A percentile compares a stretch with the other conserved stretches of the same genome.
phyloP scores from a whole-genome alignment of 2,329 filamentous ascomycete species.

The Fusarium sp. region DNA sequence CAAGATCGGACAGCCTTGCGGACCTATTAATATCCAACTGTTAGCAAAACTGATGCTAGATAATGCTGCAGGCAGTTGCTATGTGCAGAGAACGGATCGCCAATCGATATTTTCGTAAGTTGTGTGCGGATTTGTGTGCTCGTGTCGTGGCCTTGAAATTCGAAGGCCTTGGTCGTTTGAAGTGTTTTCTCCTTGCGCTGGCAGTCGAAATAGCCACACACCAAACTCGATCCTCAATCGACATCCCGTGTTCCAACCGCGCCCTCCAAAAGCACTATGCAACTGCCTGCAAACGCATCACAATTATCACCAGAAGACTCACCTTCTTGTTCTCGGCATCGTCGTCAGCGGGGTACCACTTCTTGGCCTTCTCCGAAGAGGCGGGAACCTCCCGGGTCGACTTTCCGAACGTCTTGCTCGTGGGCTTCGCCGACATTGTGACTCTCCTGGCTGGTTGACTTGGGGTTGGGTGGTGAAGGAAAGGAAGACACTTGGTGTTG shows the following conservation, averaged over 20 bases:
- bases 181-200: slow-evolving; percentile 27
- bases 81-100: slow-evolving; percentile 11
- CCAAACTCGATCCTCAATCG: slow-evolving; percentile 25
- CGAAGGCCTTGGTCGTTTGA: slow-evolving; percentile 24
- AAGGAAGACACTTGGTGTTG: slow-evolving; percentile 58
- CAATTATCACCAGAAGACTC: slow-evolving; percentile 65
- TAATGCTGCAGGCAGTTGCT: slow-evolving; percentile 25
- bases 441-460: slow-evolving; percentile 63
- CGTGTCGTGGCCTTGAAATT: slow-evolving; percentile 37
- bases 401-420: slow-evolving; percentile 98
- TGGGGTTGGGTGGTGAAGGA: slow-evolving; percentile 55
- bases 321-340: slow-evolving; percentile 93
- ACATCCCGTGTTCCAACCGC: slow-evolving; percentile 26
- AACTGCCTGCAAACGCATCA: slow-evolving; percentile 43
- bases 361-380: slow-evolving; percentile 92
- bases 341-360: slow-evolving; percentile 99
- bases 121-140: slow-evolving; percentile 28
- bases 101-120: slow-evolving; percentile 38
- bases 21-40: slow-evolving; percentile 71
- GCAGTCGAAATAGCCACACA: slow-evolving; percentile 23
- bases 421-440: slow-evolving; percentile 82
- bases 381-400: slow-evolving; percentile 92
- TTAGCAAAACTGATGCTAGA: slow-evolving; percentile 50
- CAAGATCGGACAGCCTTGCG: slow-evolving; percentile 94
- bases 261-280: slow-evolving; percentile 15